A percentile compares a stretch with the other conserved stretches of the same genome.
phyloP scores from a whole-genome alignment of 1,139 yeast genomes.

The Ogataea hybrid region DNA sequence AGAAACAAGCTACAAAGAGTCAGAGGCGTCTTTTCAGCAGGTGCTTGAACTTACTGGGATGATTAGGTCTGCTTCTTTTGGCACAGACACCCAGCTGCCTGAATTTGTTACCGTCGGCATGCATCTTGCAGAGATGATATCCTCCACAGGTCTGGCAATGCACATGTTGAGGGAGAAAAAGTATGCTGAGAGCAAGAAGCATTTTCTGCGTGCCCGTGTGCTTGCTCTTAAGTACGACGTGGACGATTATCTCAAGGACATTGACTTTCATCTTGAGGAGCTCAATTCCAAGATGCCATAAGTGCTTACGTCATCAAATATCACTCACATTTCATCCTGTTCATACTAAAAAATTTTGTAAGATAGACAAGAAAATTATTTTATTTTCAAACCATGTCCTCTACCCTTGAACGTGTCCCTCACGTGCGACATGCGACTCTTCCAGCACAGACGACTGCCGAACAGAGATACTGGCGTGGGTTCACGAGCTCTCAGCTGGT shows the following conservation, averaged over 20 bases:
- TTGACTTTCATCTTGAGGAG: constrained; percentile 11
- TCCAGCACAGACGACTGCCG: constrained; percentile 88
- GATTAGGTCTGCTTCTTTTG: constrained; percentile 13
- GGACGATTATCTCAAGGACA: constrained; percentile 16
- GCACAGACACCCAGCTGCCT: constrained; percentile 10
- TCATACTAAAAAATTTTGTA: constrained; percentile 6
- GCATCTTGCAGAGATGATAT: constrained; percentile 17
- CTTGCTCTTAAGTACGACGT: constrained; percentile 17
- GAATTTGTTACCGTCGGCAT: constrained; percentile 14
- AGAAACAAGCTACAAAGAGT: constrained; percentile 8
- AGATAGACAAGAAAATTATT: background rate
- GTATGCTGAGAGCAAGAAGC: constrained; percentile 12
- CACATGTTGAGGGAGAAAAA: constrained; percentile 10
- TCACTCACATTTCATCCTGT: background rate
- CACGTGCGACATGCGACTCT: constrained; percentile 72
- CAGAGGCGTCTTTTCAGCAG: constrained; percentile 14
- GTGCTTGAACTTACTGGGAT: constrained; percentile 11
- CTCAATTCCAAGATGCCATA: constrained; percentile 2
- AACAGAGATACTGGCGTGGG: constrained; percentile 92
- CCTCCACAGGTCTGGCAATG: constrained; percentile 18
- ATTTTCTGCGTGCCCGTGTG: constrained; percentile 16
- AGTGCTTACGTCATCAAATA: background rate
- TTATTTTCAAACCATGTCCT: constrained; percentile 53
- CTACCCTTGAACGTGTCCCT: constrained; percentile 66
- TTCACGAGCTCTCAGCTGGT: constrained; percentile 80